phyloP scores from a whole-genome alignment of 768 basidiomycete species.

The Podaxis mareebaensis region DNA sequence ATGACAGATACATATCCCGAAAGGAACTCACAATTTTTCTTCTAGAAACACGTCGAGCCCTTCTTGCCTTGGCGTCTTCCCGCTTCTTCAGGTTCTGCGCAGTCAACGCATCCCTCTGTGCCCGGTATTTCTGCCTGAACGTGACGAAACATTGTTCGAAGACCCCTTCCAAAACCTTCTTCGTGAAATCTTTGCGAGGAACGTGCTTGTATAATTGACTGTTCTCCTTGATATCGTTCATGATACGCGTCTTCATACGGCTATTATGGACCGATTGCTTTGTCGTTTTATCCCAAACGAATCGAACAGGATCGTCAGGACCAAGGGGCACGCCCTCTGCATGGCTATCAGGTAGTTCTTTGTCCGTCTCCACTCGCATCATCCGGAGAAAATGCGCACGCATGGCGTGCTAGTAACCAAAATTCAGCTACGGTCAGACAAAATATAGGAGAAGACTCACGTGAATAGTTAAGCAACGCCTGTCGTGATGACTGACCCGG shows the following conservation, averaged over 20 bases:
- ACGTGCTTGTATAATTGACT: slow-evolving; percentile 63
- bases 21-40: slow-evolving; percentile 57
- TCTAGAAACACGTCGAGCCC: slow-evolving; percentile 58
- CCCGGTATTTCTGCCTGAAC: slow-evolving; percentile 64
- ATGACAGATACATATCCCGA: slow-evolving; percentile 4
- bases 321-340: slow-evolving; percentile 49
- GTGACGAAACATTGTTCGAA: slow-evolving; percentile 77
- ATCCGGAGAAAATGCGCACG: slow-evolving; percentile 60
- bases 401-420: slow-evolving; percentile 59
- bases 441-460: slow-evolving; percentile 34
- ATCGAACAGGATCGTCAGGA: slow-evolving; percentile 60
- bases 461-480: slow-evolving; percentile 65
- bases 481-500: slow-evolving; percentile 63
- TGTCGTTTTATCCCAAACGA: slow-evolving; percentile 78
- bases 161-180: slow-evolving; percentile 56
- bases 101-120: slow-evolving; percentile 50
- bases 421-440: slow-evolving; percentile 1
- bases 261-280: slow-evolving; percentile 75
- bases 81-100: slow-evolving; percentile 48
- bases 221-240: slow-evolving; percentile 59
- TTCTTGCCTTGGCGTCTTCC: slow-evolving; percentile 64
- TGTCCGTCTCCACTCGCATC: slow-evolving; percentile 59
- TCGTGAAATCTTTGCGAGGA: slow-evolving; percentile 62
- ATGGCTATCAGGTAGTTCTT: slow-evolving; percentile 62
- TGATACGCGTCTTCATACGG: slow-evolving; percentile 65